Percentiles rank a stretch among this genome's conserved stretches.
These are phyloP conservation scores for Fragaria iinumae DNA, from an alignment of 306 rosid genomes.

Conservation along the genomic window DNA sequence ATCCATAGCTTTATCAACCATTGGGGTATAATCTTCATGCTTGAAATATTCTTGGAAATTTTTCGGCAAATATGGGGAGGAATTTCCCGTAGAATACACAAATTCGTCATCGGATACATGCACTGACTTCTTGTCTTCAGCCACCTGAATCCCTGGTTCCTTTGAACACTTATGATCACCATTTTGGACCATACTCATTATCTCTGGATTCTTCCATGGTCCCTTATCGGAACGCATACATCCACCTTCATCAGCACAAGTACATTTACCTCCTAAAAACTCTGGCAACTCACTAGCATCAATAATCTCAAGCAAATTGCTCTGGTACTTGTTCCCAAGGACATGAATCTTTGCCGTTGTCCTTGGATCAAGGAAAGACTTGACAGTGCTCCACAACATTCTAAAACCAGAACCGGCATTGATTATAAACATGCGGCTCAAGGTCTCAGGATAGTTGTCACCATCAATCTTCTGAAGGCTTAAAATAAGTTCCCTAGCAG, in stretches of 20 bases:
- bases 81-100: not conserved
- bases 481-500: constrained; percentile 13
- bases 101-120: not conserved
- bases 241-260: constrained; percentile 18
- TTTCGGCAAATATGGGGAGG: not conserved
- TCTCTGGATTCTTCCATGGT: constrained; percentile 8
- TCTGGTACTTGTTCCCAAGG: not conserved
- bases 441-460: constrained; percentile 10
- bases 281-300: constrained; percentile 19
- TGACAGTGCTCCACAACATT: constrained; percentile 10
- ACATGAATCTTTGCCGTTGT: constrained; percentile 3
- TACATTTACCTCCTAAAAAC: constrained; percentile 12
- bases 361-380: constrained; percentile 7
- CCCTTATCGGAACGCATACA: constrained; percentile 23
- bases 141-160: not conserved
- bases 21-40: not conserved
- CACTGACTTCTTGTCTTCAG: constrained; percentile 6
- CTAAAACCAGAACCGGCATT: constrained; percentile 18
- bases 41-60: not conserved
- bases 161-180: constrained; percentile 8
- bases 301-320: not conserved
- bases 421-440: constrained; percentile 16
- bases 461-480: constrained; percentile 9
- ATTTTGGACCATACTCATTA: constrained; percentile 6
- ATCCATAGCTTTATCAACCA: constrained; percentile 14